A percentile compares a stretch with the other conserved stretches of the same genome.
Evolutionary conservation across 208 protist species (phyloP).

Genomic region (Trichomonas vaginalis): DNA sequence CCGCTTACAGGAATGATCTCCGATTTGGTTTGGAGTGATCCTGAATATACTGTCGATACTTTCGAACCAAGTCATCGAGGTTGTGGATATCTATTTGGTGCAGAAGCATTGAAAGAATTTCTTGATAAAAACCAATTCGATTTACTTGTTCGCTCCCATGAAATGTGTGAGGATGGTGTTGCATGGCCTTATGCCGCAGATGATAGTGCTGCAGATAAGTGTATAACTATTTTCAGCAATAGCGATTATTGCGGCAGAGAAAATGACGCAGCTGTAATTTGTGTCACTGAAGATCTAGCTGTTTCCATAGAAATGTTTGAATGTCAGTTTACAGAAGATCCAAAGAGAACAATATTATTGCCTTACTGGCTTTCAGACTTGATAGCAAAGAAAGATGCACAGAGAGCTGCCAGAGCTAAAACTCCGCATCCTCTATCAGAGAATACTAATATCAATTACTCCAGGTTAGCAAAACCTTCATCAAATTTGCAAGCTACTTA

Average conservation of each 20-base stretch:
- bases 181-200: not conserved
- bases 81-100: not conserved
- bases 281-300: not conserved
- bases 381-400: not conserved
- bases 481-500: not conserved
- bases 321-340: not conserved
- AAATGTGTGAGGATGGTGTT: not conserved
- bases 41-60: not conserved
- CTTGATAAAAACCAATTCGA: not conserved
- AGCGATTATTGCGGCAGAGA: not conserved
- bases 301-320: not conserved
- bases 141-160: not conserved
- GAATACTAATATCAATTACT: not conserved
- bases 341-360: not conserved
- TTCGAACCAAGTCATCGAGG: not conserved
- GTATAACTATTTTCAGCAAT: not conserved
- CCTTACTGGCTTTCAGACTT: not conserved
- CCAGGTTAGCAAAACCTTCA: not conserved
- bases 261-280: not conserved
- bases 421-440: not conserved
- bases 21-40: conserved; percentile 3
- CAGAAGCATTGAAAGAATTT: not conserved
- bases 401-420: not conserved
- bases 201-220: not conserved
- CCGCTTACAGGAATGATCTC: not conserved